Evolutionary conservation across 2,329 filamentous ascomycete genomes (phyloP).

Genomic region (Calonectria henricotiae): DNA sequence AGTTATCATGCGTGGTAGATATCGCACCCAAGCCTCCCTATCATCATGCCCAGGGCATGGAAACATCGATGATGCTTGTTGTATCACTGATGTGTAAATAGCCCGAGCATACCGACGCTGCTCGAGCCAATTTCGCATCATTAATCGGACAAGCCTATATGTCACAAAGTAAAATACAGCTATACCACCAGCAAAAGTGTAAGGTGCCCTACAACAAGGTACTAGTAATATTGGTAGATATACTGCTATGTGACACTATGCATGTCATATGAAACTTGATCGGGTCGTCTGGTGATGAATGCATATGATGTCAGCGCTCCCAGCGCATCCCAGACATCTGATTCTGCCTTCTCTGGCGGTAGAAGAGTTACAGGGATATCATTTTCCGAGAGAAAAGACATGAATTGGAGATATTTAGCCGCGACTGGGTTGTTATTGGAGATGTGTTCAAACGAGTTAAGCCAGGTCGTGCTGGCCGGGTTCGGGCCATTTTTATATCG

Average conservation of each 20-base stretch:
- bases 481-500: constrained; percentile 51
- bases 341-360: constrained; percentile 42
- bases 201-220: too few species aligned
- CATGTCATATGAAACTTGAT: constrained; percentile 47
- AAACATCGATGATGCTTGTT: constrained; percentile 39
- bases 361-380: constrained; percentile 51
- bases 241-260: constrained; percentile 37
- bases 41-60: constrained; percentile 41
- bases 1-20: constrained; percentile 44
- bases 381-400: constrained; percentile 53
- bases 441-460: constrained; percentile 57
- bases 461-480: constrained; percentile 55
- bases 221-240: too few species aligned
- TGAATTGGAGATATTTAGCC: constrained; percentile 52
- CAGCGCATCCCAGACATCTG: constrained; percentile 47
- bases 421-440: constrained; percentile 47
- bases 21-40: constrained; percentile 45
- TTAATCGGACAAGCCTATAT: constrained; percentile 52
- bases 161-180: too few species aligned
- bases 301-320: constrained; percentile 52
- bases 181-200: too few species aligned
- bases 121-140: constrained; percentile 52
- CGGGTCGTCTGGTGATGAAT: constrained; percentile 52
- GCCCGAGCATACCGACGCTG: constrained; percentile 29
- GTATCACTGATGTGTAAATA: constrained; percentile 28